phyloP scores from a whole-genome alignment of 2,329 filamentous ascomycete species.

The Calonectria henricotiae region DNA sequence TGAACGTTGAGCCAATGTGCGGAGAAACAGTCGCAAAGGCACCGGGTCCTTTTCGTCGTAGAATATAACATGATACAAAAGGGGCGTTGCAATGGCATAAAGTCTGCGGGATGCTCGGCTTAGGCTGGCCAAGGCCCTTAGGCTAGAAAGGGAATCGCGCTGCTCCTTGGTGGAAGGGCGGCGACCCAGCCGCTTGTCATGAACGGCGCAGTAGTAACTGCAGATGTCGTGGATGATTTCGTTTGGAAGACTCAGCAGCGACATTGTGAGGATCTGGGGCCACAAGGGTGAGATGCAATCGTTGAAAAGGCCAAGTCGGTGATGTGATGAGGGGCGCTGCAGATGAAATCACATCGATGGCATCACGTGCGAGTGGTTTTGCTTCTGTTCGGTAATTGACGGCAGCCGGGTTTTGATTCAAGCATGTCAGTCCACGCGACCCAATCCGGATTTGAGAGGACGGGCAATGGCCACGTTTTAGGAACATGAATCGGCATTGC shows the following conservation, averaged over 20 bases:
- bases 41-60: not conserved
- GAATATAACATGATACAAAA: not conserved
- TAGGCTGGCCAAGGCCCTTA: slow-evolving; percentile 1
- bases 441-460: not conserved
- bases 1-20: not conserved
- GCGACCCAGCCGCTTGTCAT: not conserved
- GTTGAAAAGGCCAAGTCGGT: not conserved
- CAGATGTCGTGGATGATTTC: slow-evolving; percentile 3
- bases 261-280: not conserved
- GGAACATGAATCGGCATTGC: too few species aligned
- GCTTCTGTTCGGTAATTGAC: not conserved
- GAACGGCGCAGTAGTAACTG: not conserved
- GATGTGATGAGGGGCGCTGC: slow-evolving; percentile 15
- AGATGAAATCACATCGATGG: not conserved
- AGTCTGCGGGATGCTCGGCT: not conserved
- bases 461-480: too few species aligned
- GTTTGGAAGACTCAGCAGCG: not conserved
- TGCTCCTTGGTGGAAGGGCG: not conserved
- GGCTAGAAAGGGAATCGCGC: not conserved
- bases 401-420: not conserved
- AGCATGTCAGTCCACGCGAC: not conserved
- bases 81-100: not conserved
- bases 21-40: not conserved
- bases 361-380: slow-evolving; percentile 16
- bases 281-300: not conserved